These are phyloP conservation scores for Plasmodium cynomolgi DNA, from an alignment of 169 alveolate species.

Conservation along the genomic window DNA sequence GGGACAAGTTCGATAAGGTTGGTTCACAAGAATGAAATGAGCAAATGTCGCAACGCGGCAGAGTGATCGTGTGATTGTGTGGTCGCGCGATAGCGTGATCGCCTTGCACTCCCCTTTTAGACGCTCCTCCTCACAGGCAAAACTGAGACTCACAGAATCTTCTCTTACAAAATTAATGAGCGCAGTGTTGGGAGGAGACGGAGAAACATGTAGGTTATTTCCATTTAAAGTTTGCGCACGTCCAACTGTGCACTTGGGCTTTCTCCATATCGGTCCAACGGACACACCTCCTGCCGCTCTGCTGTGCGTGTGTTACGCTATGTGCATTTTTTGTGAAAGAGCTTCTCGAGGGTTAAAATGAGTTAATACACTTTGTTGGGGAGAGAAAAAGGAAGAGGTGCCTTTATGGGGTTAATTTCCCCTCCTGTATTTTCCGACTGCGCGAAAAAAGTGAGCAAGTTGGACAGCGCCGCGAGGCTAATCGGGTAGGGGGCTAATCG, in stretches of 20 bases:
- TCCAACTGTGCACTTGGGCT: neutral
- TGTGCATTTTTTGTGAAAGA: neutral
- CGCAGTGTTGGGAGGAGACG: neutral
- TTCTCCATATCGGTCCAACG: neutral
- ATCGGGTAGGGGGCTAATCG: neutral
- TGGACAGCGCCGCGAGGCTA: neutral
- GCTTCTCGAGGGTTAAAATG: neutral
- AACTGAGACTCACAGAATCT: neutral
- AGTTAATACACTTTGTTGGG: neutral
- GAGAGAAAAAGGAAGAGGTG: neutral
- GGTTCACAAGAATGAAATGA: neutral
- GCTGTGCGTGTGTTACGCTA: neutral
- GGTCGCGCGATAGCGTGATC: neutral
- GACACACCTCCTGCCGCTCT: constrained; percentile 3
- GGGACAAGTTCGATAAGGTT: neutral
- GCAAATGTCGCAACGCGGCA: neutral
- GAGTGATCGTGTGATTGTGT: neutral
- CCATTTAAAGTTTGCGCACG: neutral
- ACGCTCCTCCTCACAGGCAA: neutral
- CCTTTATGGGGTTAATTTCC: neutral
- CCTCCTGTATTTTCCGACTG: neutral
- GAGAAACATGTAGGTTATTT: neutral
- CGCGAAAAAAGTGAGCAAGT: neutral
- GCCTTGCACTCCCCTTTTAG: neutral
- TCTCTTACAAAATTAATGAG: neutral